A percentile compares a stretch with the other conserved stretches of the same genome.
Conservation (phyloP, 805 yeast genomes). For the Metschnikowia borealis region DNA sequence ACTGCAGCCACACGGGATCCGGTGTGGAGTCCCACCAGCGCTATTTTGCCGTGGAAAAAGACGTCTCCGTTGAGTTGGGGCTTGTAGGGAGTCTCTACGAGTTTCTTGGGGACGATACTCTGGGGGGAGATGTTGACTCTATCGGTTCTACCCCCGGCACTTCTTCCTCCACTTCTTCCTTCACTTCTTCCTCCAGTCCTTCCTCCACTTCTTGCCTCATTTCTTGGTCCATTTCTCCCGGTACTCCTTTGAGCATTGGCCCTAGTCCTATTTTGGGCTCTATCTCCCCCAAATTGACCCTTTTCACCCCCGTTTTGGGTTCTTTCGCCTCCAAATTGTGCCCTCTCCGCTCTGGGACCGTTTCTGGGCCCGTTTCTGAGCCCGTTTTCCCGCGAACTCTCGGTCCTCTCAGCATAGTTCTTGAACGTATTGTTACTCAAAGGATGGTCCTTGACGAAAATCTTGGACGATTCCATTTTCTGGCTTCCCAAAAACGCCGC, state of each 20-base stretch:
- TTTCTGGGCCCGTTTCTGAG: neutral
- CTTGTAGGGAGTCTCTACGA: conserved; percentile 15
- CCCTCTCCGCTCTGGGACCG: no score
- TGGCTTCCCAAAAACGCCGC: no score
- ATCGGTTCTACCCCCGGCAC: no score
- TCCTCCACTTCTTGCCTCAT: no score
- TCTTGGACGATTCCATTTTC: neutral
- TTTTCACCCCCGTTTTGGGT: no score
- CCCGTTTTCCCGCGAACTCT: neutral
- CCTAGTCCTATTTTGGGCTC: no score
- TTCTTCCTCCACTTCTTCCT: no score
- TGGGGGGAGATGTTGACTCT: neutral
- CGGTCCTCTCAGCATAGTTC: conserved; percentile 1
- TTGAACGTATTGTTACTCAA: conserved; percentile 17
- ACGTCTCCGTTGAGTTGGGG: conserved; percentile 24
- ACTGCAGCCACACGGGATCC: conserved; percentile 38
- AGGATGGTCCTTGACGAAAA: conserved; percentile 18
- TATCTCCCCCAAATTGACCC: no score
- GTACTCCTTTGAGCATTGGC: no score
- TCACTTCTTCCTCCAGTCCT: no score
- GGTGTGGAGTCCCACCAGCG: conserved; percentile 17
- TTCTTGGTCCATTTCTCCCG: no score
- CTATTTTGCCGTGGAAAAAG: conserved; percentile 37
- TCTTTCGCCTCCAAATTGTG: no score
- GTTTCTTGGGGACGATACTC: conserved; percentile 15